Evolutionary conservation across 768 basidiomycete species (phyloP), one percentile per base, ranked within the genome.

Genomic region (Kwoniella dendrophila): DNA sequence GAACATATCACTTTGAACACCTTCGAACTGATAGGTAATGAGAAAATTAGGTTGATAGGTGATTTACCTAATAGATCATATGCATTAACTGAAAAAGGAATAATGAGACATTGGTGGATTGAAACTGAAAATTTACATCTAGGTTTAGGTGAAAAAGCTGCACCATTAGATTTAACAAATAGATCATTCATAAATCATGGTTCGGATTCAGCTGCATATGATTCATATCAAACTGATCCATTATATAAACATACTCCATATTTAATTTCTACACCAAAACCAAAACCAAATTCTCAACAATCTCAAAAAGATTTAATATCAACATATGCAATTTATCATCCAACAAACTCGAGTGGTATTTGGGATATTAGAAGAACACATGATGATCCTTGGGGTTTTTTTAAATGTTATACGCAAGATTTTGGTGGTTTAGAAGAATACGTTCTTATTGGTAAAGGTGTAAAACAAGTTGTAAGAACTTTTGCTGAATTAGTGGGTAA

Each of bases 181-280:
- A 49, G 74, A 30, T 44, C 50, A 0, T 76, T 78, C 63, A 57
- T 62, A 38, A 27, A 74, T 8, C 66, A 64, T 33, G 71, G 66
- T 12, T 67, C 75, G 4, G 76, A 78, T 51, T 68, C 71, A 3
- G 76, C 76, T 4, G 51, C 51, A 0, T 78, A 78, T 53, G 74
- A 76, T 54, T 67, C 74, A 24, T 74, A 73, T 52, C 50, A 64
- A 12, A 64, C 69, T 3, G 76, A 78, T 51, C 74, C 74, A 53
- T 66, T 77, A 12, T 79, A 79, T 71, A 79, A 79, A 57, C 74
- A 78, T 47, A 74, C 73, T 2, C 77, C 77, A 0, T 77, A 73
- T 50, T 64, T 79, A 1, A 69, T 79, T 38, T 70, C 66, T 38
- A 34, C 65, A 11, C 67, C 69, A 7, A 50, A 56, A 38, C 68